These are phyloP conservation scores for Triticum aestivum DNA, from an alignment of 176 grass and related monocot genomes.

Conservation along the genomic window IWGSC_CS_RefSeq_v2.1 NC_057801.1:593415816-593416315, in stretches of 20 bases:
- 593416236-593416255: background rate
- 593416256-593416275: conserved; percentile 74
- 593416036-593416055: background rate
- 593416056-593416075: background rate
- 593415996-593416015: background rate
- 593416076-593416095: background rate
- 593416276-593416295: conserved; percentile 53
- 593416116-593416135: background rate
- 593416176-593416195: background rate
- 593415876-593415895: conserved; percentile 26
- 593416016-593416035: background rate
- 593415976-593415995: background rate
- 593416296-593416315: conserved; percentile 37
- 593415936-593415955: background rate
- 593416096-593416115: background rate
- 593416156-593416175: background rate
- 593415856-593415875: conserved; percentile 71
- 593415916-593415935: conserved; percentile 1
- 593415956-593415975: conserved; percentile 10
- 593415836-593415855: conserved; percentile 81
- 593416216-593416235: background rate
- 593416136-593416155: background rate
- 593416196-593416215: background rate
- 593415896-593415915: conserved; percentile 25
- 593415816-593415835: conserved; percentile 70